Evolutionary conservation across 2,329 filamentous ascomycete genomes (phyloP), one percentile per base, ranked within the genome.

Genomic region (Sarocladium strictum): DNA sequence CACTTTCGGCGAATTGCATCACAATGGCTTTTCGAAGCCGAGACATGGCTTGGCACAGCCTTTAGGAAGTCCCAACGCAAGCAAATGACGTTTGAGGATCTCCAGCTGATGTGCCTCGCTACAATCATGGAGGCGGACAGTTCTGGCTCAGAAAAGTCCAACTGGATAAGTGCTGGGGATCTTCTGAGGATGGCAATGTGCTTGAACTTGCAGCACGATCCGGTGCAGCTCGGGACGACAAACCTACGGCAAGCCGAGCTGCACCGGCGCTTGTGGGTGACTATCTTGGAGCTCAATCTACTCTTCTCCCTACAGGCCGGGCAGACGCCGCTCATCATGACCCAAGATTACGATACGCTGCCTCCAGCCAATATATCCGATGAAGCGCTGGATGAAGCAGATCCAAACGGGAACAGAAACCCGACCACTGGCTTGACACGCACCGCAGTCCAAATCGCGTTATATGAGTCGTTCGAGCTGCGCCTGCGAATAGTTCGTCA

Each of bases 131-230:
- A 62, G 26, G 26, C 43, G 7, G 56, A 65, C 29, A 55, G 59
- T 2, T 56, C 58, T 26, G 58, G 56, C 3, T 56, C 62, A 2
- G 60, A 60, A 2, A 59, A 67, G 53, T 53, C 64, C 0, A 53
- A 60, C 1, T 71, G 68, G 68, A 62, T 64, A 7, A 57, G 61
- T 10, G 59, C 61, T n/a, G 68, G 68, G 1, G 47, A 61, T 10
- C 35, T 70, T 2, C 21, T 69, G 3, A 55, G 68, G 17, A 60
- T 57, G 6, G 67, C 68, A 3, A 65, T 72, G 52, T 59, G 59
- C 19, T 65, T 69, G 53, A 67, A 67, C 10, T 58, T 69, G 6
- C 69, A 71, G 53, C 64, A 64, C 2, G 68, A 70, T 35, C 66
- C 69, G 3, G 56, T 58, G 23, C 40, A 58, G 67, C 6, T 63